These are phyloP conservation scores for Amanita pallidorosea DNA, from an alignment of 768 basidiomycete species.

Conservation along the genomic window DNA sequence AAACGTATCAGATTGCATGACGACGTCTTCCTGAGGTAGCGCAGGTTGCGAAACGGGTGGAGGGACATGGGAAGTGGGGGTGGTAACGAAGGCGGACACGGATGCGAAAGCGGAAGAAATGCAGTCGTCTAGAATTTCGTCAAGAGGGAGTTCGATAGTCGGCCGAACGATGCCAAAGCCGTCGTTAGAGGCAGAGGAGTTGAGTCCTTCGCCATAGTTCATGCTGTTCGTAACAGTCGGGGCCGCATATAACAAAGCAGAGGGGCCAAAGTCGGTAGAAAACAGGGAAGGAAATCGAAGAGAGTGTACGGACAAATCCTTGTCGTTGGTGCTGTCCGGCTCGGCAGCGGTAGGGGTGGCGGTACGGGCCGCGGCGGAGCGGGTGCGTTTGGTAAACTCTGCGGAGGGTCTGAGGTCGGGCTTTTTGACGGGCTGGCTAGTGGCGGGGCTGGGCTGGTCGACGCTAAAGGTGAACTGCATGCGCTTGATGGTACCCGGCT, in stretches of 20 bases:
- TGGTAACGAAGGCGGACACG: conserved; percentile 8
- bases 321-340: conserved; percentile 18
- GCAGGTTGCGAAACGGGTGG: too few relatives aligned
- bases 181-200: conserved; percentile 31
- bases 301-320: conserved; percentile 21
- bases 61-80: conserved; percentile 7
- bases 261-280: conserved; percentile 65
- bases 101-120: conserved; percentile 17
- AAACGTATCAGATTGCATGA: conserved; percentile 9
- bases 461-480: conserved; percentile 89
- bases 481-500: conserved; percentile 68
- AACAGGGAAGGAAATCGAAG: conserved; percentile 71
- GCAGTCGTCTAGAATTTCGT: conserved; percentile 49
- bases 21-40: conserved; percentile 9
- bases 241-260: conserved; percentile 58
- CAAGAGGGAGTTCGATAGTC: conserved; percentile 80
- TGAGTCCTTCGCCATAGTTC: conserved; percentile 73
- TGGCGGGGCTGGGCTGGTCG: conserved; percentile 50
- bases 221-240: conserved; percentile 57
- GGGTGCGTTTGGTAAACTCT: conserved; percentile 46
- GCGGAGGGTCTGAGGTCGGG: conserved; percentile 57
- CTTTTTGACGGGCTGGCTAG: conserved; percentile 43
- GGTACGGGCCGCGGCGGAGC: conserved; percentile 23
- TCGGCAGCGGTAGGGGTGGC: conserved; percentile 10
- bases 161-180: conserved; percentile 59